Percentiles rank a stretch among this genome's conserved stretches.
Evolutionary conservation across 805 yeast species (phyloP).

Genomic region (Kurtzmaniella fragi): DNA sequence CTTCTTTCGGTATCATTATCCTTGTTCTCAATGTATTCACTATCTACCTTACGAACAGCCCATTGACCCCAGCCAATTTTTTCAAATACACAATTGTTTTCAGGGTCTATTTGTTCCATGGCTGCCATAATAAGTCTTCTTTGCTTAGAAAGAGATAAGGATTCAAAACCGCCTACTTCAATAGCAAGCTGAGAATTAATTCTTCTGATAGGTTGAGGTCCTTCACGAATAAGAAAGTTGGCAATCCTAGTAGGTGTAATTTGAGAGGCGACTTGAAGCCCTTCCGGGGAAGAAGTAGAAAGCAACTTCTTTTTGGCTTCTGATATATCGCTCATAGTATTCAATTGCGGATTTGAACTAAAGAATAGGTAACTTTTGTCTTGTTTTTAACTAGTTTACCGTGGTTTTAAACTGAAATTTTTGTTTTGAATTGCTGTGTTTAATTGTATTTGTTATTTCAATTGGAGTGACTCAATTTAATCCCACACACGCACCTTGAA

Average conservation of each 20-base stretch:
- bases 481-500: too few relatives aligned
- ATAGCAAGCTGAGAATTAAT: slow-evolving; percentile 72
- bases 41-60: slow-evolving; percentile 63
- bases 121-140: slow-evolving; percentile 87
- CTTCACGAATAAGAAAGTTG: slow-evolving; percentile 60
- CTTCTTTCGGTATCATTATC: slow-evolving; percentile 24
- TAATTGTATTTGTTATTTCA: too few relatives aligned
- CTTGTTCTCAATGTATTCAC: slow-evolving; percentile 43
- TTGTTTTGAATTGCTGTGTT: too few relatives aligned
- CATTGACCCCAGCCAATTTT: slow-evolving; percentile 99
- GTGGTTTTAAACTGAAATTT: too few relatives aligned
- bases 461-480: too few relatives aligned
- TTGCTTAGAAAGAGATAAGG: slow-evolving; percentile 79
- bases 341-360: too few relatives aligned
- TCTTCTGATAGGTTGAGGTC: slow-evolving; percentile 88
- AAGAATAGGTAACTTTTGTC: too few relatives aligned
- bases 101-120: slow-evolving; percentile 65
- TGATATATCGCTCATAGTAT: too few relatives aligned
- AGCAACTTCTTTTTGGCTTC: slow-evolving; percentile 22
- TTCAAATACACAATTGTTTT: slow-evolving; percentile 68
- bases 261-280: slow-evolving; percentile 79
- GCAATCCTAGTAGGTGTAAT: slow-evolving; percentile 80
- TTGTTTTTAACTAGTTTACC: too few relatives aligned
- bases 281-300: slow-evolving; percentile 82
- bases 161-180: slow-evolving; percentile 76